Base-by-base conservation (phyloP, 1,284 basidiomycete species). In the Sanghuangporus sanghuang region DNA sequence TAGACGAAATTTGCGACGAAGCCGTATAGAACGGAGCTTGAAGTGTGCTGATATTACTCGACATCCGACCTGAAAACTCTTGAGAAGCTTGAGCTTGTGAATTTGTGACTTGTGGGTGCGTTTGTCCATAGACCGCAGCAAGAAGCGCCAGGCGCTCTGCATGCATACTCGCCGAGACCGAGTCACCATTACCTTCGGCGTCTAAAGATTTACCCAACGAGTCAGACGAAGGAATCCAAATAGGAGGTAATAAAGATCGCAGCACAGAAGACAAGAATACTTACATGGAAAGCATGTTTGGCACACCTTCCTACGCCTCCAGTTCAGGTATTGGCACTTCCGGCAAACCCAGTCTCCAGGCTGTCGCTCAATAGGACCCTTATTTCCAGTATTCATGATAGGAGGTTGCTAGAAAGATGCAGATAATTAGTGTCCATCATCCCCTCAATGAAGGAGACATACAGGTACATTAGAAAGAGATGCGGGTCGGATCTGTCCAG, bases 301-400 rank as follows among this genome's bases (percentile, higher is more conserved):
- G 78, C 92, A 95, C 61, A 94, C 91, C 74, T 92, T 92, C 57
- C 92, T 78, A 61, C 93, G 77, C 65, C 92, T 79, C 92, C 92
- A 95, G 73, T 95, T 93, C 68, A 92, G 74, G 75, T 93, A 92
- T 70, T 88, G 87, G 73, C 93, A 94, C 71, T 87, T 89, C 64
- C 81, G 79, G 75, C 93, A 95, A 64, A 92, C 80, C 92, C 93
- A 95, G 76, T 95, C 92, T n/a, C 93, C 93, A 2, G 92, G 90
- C 79, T 95, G 92, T 76, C 90, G 81, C 69, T 82, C 81, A 61
- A 94, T 94, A 3, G 93, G 93, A 32, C 92, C 92, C 63, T 87
- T 83, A 74, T 94, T 95, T 8, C 92, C 92, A 0, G 92, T 95
- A 72, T 95, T 95, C 68, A 95, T 79, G 71, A 95, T 93, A 54